Base-by-base conservation (phyloP, 768 basidiomycete species). In the Mycena capillaripes region DNA sequence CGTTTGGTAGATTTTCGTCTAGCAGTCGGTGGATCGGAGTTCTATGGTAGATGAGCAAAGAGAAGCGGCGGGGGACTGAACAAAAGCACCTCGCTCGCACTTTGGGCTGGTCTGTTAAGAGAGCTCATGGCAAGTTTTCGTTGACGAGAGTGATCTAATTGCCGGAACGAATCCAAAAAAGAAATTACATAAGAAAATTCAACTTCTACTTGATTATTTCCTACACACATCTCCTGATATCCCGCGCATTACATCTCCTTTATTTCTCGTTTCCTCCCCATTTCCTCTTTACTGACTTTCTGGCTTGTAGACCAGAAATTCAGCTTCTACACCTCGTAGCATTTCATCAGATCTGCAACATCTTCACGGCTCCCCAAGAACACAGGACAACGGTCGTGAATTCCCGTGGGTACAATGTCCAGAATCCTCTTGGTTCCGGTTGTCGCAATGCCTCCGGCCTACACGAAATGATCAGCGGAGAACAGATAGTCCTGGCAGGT, bases 401-500 rank as follows among this genome's bases (percentile, higher is more conserved):
- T 98, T 76, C 80, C 83, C 65, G 89, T 95, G 8, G 98, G 89
- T 53, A 92, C 84, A 72, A 99, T 93, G 78, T 99, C 98, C 55
- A 99, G 87, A 78, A 99, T 97, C 32, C 97, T 91, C 79, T 91
- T 88, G n/a, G 89, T 95, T 36, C 98, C 98, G 1, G 98, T 99
- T 19, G 97, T 98, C 1, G 98, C 98, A 74, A 98, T 85, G 30
- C 98, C 98, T 23, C 98, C 98, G 36, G 98, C 98, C 93, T 98
- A 79, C 25, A 72, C 16, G 19, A 36, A 66, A 71, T 61, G 42
- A 73, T 69, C 69, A 61, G 65, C 69, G 62, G 42, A 40, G 10
- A 19, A 9, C 4, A 46, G 21, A 25, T 10, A 48, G 16, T 25
- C 52, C 4, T 29, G 34, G 48, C 10, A 48, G 32, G 61, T 17